Conservation (phyloP, 768 basidiomycete genomes). For the Dentipellis fragilis region DNA sequence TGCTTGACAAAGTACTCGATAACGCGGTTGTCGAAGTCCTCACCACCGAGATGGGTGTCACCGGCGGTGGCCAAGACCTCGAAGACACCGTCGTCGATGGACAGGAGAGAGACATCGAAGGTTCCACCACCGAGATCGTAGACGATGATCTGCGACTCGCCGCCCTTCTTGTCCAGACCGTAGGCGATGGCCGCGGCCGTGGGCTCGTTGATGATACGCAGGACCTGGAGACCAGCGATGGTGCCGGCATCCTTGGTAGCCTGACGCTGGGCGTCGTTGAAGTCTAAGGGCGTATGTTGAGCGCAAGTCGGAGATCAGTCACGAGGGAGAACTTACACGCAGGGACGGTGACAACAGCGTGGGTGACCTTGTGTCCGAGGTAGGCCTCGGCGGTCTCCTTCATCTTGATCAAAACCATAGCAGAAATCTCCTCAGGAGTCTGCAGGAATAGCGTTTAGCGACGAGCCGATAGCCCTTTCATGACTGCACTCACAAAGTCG, state of each 20-base stretch:
- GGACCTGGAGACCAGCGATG: conserved; percentile 88
- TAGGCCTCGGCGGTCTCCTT: conserved; percentile 99
- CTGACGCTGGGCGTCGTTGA: conserved; percentile 23
- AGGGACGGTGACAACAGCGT: conserved; percentile 97
- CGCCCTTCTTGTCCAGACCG: conserved; percentile 92
- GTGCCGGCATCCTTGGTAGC: conserved; percentile 97
- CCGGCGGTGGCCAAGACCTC: conserved; percentile 52
- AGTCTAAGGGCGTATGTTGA: neutral
- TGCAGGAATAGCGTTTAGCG: conserved; percentile 18
- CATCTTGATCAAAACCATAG: conserved; percentile 96
- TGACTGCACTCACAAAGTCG: conserved; percentile 60
- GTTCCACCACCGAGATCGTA: conserved; percentile 99
- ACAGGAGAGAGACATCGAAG: conserved; percentile 93
- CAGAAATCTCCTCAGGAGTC: conserved; percentile 91
- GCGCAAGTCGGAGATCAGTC: neutral
- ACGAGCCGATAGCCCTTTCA: neutral
- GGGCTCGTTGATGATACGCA: conserved; percentile 97
- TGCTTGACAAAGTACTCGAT: conserved; percentile 49
- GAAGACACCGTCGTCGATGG: conserved; percentile 53
- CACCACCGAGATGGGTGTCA: conserved; percentile 56
- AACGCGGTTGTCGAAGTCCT: conserved; percentile 39
- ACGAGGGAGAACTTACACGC: conserved; percentile 35
- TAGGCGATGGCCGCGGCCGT: conserved; percentile 97
- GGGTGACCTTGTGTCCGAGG: conserved; percentile 90
- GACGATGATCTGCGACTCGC: conserved; percentile 92